These are phyloP conservation scores for Echinochloa phyllopogon DNA, from an alignment of 176 grass and related monocot genomes.

Conservation along the genomic window DNA sequence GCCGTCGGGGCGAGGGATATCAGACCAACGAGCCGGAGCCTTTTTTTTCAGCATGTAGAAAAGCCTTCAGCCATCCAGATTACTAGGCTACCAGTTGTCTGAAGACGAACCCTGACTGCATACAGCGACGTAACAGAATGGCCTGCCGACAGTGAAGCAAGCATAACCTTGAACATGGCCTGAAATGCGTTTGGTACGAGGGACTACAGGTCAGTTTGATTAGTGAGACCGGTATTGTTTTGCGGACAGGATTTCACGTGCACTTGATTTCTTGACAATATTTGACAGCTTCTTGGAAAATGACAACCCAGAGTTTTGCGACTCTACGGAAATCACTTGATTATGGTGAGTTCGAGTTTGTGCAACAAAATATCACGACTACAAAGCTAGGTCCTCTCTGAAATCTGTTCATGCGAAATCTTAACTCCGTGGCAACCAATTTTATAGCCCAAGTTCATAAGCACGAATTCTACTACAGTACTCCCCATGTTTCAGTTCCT, in stretches of 20 bases:
- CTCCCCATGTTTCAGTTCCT: no score
- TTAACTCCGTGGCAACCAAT: background rate
- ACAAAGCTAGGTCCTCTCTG: background rate
- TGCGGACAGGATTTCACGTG: background rate
- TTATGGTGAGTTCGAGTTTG: background rate
- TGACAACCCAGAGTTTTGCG: no score
- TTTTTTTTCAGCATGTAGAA: background rate
- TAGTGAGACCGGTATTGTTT: background rate
- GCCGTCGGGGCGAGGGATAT: background rate
- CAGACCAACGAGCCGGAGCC: background rate
- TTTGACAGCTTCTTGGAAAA: background rate
- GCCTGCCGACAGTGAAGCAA: background rate
- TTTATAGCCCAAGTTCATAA: background rate
- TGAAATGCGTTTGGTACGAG: background rate
- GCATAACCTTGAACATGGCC: background rate
- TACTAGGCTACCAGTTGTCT: background rate
- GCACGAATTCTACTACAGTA: background rate
- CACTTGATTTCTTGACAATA: background rate
- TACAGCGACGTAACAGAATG: background rate
- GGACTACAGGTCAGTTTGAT: background rate
- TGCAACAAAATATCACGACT: background rate
- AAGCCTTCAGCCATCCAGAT: background rate
- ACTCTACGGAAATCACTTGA: no score
- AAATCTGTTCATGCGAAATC: background rate
- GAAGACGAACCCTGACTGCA: background rate